Evolutionary conservation across 768 basidiomycete species (phyloP), one percentile per base, ranked within the genome.

Genomic region (Xerocomus brunneocitrinus): DNA sequence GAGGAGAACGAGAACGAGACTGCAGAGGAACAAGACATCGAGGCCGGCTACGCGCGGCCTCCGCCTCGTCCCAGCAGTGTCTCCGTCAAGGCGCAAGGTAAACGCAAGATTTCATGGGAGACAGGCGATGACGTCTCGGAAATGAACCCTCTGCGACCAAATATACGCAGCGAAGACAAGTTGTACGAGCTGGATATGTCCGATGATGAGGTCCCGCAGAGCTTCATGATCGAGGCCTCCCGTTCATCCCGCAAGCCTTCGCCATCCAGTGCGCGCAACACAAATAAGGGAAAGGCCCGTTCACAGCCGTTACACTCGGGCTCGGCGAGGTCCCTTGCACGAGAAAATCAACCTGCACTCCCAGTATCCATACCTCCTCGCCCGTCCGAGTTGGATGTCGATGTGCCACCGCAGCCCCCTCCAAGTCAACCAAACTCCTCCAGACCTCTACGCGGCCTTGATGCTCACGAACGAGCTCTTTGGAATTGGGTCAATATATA

Each of bases 401-500:
- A 80, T 24, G 68, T 69, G 22, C 50, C 58, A 30, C 62, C 50
- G 14, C 64, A 50, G 22, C 47, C 58, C 8, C 58, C 58, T 22
- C 61, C 64, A 40, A 62, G 61, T 52, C 62, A 53, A 10, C 59
- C 60, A 22, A 22, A 53, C 27, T 61, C 61, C 40, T 62, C 71
- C 19, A 82, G 74, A 55, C 76, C 73, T 40, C 80, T 84, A 78
- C 79, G 82, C 47, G 87, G 90, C 8, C 67, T 93, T 42, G 88
- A 93, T 63, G 83, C 84, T 12, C 85, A 90, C 63, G 94, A 99
- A 69, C 85, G 84, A 54, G 97, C 97, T 1, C 70, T 98, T 45
- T 99, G 97, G 97, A 89, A 90, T 53, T 99, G 97, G 97, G 93
- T 98, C 54, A 99, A 99, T 66, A 93, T 98, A 12, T 92, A 93